Evolutionary conservation across 305 asterid genomes (phyloP).

Genomic region (Rubia peregrina): DNA sequence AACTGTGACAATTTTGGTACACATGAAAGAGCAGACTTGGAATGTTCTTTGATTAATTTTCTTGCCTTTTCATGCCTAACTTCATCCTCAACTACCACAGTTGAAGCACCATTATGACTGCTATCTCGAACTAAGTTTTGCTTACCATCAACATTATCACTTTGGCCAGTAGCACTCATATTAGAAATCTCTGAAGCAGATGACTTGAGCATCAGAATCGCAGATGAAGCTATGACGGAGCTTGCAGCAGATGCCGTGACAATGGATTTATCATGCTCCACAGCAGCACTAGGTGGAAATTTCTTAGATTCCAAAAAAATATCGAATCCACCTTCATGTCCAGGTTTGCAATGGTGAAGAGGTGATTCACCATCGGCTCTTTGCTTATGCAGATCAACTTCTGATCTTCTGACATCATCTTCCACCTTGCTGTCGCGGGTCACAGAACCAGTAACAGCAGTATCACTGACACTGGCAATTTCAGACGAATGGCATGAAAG

Average conservation of each 20-base stretch:
- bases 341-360: constrained; percentile 29
- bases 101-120: constrained; percentile 35
- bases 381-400: constrained; percentile 26
- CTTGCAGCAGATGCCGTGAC: constrained; percentile 37
- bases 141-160: constrained; percentile 31
- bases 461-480: constrained; percentile 34
- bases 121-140: constrained; percentile 46
- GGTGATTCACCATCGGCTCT: constrained; percentile 39
- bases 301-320: constrained; percentile 38
- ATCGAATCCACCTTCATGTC: constrained; percentile 40
- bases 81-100: constrained; percentile 45
- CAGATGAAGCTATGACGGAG: constrained; percentile 38
- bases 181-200: constrained; percentile 31
- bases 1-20: constrained; percentile 40
- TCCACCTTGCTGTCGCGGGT: constrained; percentile 32
- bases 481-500: constrained; percentile 31
- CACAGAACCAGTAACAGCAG: constrained; percentile 27
- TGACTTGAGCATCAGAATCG: constrained; percentile 30
- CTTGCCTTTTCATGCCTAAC: constrained; percentile 48
- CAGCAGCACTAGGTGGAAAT: constrained; percentile 38
- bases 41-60: constrained; percentile 53
- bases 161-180: constrained; percentile 28
- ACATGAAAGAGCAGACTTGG: constrained; percentile 37
- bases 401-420: constrained; percentile 33
- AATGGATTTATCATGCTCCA: constrained; percentile 39